These are phyloP conservation scores for Chrysoporthe deuterocubensis DNA, from an alignment of 2,329 filamentous ascomycete species.

Conservation along the genomic window DNA sequence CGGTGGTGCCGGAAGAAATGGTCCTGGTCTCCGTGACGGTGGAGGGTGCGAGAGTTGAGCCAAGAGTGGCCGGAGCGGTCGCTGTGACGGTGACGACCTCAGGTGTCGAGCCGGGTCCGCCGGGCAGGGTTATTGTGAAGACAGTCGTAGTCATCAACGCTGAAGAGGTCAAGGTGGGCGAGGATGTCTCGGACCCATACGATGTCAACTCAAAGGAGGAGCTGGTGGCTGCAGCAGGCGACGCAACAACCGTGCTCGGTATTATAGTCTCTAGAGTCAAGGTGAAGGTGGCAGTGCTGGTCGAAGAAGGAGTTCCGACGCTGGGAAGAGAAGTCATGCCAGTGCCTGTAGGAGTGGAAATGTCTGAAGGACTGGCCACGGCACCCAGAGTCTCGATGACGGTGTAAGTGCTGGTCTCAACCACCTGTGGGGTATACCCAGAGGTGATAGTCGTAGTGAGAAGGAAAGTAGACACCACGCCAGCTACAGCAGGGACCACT, in stretches of 20 bases:
- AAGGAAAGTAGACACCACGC: slow-evolving; percentile 24
- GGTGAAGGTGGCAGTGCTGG: slow-evolving; percentile 33
- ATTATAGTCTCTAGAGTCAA: slow-evolving; percentile 25
- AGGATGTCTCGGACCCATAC: slow-evolving; percentile 3
- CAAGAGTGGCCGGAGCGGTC: slow-evolving; percentile 11
- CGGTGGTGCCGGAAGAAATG: slow-evolving; percentile 22
- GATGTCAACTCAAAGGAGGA: not conserved
- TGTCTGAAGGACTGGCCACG: not conserved
- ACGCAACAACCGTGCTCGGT: slow-evolving; percentile 1
- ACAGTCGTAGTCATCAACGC: slow-evolving; percentile 8
- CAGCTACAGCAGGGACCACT: slow-evolving; percentile 18
- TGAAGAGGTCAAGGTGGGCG: slow-evolving; percentile 4
- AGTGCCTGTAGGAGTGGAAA: not conserved
- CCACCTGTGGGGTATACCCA: slow-evolving; percentile 27
- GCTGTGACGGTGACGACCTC: slow-evolving; percentile 25
- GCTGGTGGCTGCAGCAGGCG: not conserved
- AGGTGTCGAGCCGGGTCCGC: slow-evolving; percentile 15
- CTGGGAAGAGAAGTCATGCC: slow-evolving; percentile 4
- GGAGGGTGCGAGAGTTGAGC: slow-evolving; percentile 1
- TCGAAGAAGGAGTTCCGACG: slow-evolving; percentile 9
- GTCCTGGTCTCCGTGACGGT: slow-evolving; percentile 19
- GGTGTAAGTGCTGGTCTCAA: slow-evolving; percentile 28
- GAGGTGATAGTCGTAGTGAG: slow-evolving; percentile 29
- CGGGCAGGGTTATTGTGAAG: slow-evolving; percentile 26
- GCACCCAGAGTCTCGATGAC: slow-evolving; percentile 25